Base-by-base conservation (phyloP, 805 yeast genomes). In the Pachysolen tannophilus region DNA sequence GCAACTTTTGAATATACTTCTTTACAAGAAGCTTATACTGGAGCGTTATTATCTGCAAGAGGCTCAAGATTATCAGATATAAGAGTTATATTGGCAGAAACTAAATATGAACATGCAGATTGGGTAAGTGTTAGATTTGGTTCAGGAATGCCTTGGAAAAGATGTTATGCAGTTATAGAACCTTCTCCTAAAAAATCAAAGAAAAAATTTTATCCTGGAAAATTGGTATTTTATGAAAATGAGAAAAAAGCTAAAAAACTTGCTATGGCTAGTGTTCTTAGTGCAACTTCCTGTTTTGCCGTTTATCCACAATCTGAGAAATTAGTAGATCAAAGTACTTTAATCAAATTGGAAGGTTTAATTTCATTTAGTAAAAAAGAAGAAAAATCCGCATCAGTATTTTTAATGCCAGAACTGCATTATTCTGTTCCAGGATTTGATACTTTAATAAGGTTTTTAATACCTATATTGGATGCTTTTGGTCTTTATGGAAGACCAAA, bases 101-200 rank as follows among this genome's bases (percentile, higher is more conserved):
- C 92, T 14, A 80, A 90, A 50, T 83, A 77, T 53, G 75, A 74
- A 40, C 92, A 86, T 51, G 95, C 85, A 56, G 96, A 88, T 49
- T 90, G 96, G 97, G 87, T 82, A 28, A 73, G 87, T 53, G 94
- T 92, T 13, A 69, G 97, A 44, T 92, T 90, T 56, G 97, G 98
- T 14, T 74, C 92, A 8, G 98, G 98, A 17, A 85, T 86, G 94
- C 95, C 97, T 2, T 92, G 97, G 97, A 83, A 80, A 52, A 71
- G 94, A 40, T 90, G 96, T 52, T 92, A 74, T 63, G 90, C 95
- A 3, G 95, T 88, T 8, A 72, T 90, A 38, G 83, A 82, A 45
- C 88, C 88, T 45, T 62, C 87, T 47, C 44, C 63, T 26, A 51
- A 68, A 48, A 77, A 56, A 43, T 59, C 56, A 42, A 63, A 49